Base-by-base conservation (phyloP, 345 rosid genomes). In the Eucalyptus sideroxylon region DNA sequence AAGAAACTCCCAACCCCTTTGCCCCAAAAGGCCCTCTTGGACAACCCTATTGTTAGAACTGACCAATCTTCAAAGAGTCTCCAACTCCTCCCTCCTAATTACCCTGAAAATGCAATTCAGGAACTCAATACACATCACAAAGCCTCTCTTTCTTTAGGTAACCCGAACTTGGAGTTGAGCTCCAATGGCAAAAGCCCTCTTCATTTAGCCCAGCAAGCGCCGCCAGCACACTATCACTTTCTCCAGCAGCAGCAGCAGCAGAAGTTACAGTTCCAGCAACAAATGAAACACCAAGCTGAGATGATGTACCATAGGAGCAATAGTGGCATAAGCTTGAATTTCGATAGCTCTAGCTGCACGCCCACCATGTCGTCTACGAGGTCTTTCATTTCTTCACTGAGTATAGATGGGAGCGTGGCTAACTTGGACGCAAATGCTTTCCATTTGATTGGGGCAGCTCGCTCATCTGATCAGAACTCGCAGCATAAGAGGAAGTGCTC, bases 331-430 rank as follows among this genome's bases (percentile, higher is more conserved):
- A 94, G 88, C 93, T 88, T 96, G 92, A 95, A 94, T 91, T 96
- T 96, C 88, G 97, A 96, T 92, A 92, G 94, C 92, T 94, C 98
- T 88, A 96, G 95, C 94, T 94, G 96, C 93, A 95, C 97, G 7
- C 98, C 96, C 26, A 95, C 96, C 30, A 91, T 94, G 96, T 95
- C 98, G 16, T 96, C 98, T 30, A 92, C 89, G 24, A 94, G 97
- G 89, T 96, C 98, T 65, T 96, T 96, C 92, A 92, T 94, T 83
- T 96, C 98, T 83, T 95, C 98, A 51, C 93, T 96, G 92, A 96
- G 98, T 91, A 91, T 95, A 55, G 98, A 96, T 62, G 96, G 96
- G 44, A 96, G 97, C 86, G 97, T 94, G 92, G 95, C 95, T 87
- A 94, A 94, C 89, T 24, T 93, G 91, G 96, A 93, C 9, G 95